These are phyloP conservation scores for Malus domestica DNA, from an alignment of 306 rosid species.

Conservation along the genomic window DNA sequence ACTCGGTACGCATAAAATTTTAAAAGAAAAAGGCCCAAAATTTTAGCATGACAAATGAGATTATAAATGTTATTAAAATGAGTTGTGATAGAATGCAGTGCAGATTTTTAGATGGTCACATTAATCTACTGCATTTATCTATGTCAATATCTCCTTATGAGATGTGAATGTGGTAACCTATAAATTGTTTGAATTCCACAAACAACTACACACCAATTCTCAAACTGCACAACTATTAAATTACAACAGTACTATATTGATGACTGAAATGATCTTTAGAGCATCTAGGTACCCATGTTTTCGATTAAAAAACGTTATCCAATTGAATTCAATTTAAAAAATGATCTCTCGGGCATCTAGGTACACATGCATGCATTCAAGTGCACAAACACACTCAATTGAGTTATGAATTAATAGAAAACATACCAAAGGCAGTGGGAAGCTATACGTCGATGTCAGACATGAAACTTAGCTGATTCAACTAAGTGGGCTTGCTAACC, in stretches of 20 bases:
- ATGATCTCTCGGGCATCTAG: too few relatives aligned
- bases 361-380: background rate
- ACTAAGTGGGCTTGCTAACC: conserved; percentile 24
- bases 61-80: too few relatives aligned
- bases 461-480: conserved; percentile 52
- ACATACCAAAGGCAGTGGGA: conserved; percentile 70
- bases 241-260: background rate
- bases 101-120: too few relatives aligned
- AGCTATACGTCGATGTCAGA: conserved; percentile 66
- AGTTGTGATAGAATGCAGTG: too few relatives aligned
- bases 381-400: background rate
- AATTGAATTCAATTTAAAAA: background rate
- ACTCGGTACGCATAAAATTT: too few relatives aligned
- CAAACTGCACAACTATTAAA: background rate
- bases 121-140: too few relatives aligned
- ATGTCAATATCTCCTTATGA: too few relatives aligned
- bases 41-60: too few relatives aligned
- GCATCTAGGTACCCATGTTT: background rate
- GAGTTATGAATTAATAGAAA: background rate
- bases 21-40: too few relatives aligned
- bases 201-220: background rate
- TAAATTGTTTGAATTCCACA: too few relatives aligned
- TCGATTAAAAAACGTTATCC: background rate
- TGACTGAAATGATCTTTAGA: too few relatives aligned
- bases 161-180: too few relatives aligned